Evolutionary conservation across 495 filamentous ascomycete species (phyloP), one percentile per base, ranked within the genome.

Genomic region (Aspergillus mulundensis): DNA sequence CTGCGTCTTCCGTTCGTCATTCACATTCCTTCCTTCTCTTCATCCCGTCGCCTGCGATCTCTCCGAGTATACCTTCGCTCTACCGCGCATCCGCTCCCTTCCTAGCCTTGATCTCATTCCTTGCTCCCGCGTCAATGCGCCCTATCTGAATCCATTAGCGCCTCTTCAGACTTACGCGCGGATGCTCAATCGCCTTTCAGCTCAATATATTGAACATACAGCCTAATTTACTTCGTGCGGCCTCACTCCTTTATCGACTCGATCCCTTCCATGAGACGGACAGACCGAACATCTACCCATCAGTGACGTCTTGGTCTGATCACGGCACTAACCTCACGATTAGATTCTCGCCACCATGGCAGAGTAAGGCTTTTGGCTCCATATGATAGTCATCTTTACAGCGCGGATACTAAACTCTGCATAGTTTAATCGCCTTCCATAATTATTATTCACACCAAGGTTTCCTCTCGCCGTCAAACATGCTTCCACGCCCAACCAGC

Each of bases 351-450:
- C 46, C 64, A 71, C 48, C 66, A 77, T 77, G 75, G 75, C 75
- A 60, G 75, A 77, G 75, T 77, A 72, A 62, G 75, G 70, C 36
- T 28, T 45, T 19, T n/a, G 43, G 28, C 28, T 32, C 25, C 24
- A 19, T 2, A 20, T 38, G 24, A 38, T 34, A 30, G 39, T 36
- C 16, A 18, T 40, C 32, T 5, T 28, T 30, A 16, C 12, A 23
- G 25, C 28, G 44, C 45, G 30, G 46, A 12, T 46, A 15, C 58
- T 62, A 55, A 62, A 19, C 18, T 16, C 3, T 51, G 7, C 20
- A 18, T 50, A 78, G 74, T 66, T 56, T 78, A 65, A 76, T 78
- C 60, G 68, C 73, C 45, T 74, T 78, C 38, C 75, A 76, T 56
- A 68, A 69, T 61, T 72, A 74, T 41, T 67, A 76, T 58, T 63